Conservation (phyloP, 108 stramenopile genomes). For the Discostella stelligeroides region DNA sequence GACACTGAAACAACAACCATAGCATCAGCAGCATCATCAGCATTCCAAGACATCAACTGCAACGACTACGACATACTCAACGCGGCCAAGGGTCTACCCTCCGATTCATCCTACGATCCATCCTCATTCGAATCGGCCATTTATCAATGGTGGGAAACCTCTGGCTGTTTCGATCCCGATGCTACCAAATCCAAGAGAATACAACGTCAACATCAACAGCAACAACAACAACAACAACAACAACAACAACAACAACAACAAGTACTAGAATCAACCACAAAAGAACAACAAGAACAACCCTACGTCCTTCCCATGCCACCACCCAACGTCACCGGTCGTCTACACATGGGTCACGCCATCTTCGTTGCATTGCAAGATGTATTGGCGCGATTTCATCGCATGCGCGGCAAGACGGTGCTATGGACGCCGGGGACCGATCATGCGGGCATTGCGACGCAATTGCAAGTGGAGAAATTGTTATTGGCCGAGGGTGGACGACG, state of each 20-base stretch:
- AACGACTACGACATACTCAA: too few species aligned
- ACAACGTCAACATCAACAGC: too few species aligned
- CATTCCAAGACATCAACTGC: too few species aligned
- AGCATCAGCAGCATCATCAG: too few species aligned
- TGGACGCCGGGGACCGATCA: slow-evolving; percentile 99
- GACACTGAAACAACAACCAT: too few species aligned
- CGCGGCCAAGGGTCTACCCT: too few species aligned
- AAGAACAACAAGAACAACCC: slow-evolving; percentile 54
- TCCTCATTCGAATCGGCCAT: slow-evolving; percentile 70
- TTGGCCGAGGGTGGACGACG: slow-evolving; percentile 1
- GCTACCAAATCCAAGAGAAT: too few species aligned
- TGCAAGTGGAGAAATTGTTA: slow-evolving; percentile 60
- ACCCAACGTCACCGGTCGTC: slow-evolving; percentile 98
- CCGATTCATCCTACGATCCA: too few species aligned
- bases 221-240: too few species aligned
- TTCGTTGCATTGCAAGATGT: slow-evolving; percentile 98
- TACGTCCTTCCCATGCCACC: slow-evolving; percentile 96
- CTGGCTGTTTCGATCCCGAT: slow-evolving; percentile 85
- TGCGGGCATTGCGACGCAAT: slow-evolving; percentile 99
- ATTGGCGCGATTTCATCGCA: slow-evolving; percentile 96
- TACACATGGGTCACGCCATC: slow-evolving; percentile 99
- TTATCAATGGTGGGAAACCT: slow-evolving; percentile 86
- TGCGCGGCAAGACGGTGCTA: slow-evolving; percentile 94
- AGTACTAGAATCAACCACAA: too few species aligned
- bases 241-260: too few species aligned